Percentiles rank a stretch among this genome's conserved stretches.
Conservation (phyloP, 1,139 yeast species). For the Lodderomyces theae region DNA sequence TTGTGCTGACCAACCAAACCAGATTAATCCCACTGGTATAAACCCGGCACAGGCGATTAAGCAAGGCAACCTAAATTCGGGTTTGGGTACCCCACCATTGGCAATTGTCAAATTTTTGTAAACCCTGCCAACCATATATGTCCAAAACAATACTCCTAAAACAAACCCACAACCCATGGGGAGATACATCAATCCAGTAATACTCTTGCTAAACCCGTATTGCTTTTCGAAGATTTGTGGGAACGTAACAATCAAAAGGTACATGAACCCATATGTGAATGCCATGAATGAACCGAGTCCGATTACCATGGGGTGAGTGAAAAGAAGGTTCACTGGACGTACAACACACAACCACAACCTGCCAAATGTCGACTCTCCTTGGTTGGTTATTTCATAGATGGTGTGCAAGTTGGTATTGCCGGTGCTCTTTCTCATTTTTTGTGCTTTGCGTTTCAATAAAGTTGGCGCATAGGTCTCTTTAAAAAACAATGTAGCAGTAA, state of each 20-base stretch:
- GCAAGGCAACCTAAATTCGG: conserved; percentile 45
- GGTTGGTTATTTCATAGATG: conserved; percentile 41
- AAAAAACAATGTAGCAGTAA: conserved; percentile 33
- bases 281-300: conserved; percentile 49
- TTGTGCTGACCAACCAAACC: conserved; percentile 50
- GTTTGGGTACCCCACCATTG: conserved; percentile 39
- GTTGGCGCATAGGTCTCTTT: conserved; percentile 43
- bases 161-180: conserved; percentile 47
- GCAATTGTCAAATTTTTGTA: conserved; percentile 27
- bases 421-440: conserved; percentile 30
- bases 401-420: conserved; percentile 42
- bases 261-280: conserved; percentile 47
- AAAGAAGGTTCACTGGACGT: conserved; percentile 37
- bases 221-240: conserved; percentile 33
- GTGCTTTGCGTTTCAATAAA: conserved; percentile 33
- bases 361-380: conserved; percentile 30
- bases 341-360: conserved; percentile 35
- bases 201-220: conserved; percentile 36
- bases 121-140: conserved; percentile 29
- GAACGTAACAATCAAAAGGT: conserved; percentile 45
- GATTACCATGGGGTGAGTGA: conserved; percentile 46
- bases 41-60: conserved; percentile 34
- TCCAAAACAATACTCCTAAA: conserved; percentile 42
- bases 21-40: conserved; percentile 41
- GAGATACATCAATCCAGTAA: conserved; percentile 42